A percentile compares a stretch with the other conserved stretches of the same genome.
phyloP scores from a whole-genome alignment of 179 eudicot genomes.

The Spergularia azorica region DNA sequence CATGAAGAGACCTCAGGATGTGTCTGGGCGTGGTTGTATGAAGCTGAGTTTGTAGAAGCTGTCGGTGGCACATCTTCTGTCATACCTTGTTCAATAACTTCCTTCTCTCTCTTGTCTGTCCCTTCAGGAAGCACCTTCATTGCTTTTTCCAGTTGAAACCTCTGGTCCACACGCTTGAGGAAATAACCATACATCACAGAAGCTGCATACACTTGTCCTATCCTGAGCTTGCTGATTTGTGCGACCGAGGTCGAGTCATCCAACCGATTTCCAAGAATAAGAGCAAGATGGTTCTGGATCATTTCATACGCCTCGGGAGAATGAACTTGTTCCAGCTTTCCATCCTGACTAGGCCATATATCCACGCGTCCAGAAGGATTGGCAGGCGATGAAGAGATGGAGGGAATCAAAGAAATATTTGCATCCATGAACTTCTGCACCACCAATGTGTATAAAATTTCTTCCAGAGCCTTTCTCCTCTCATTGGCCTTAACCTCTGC shows the following conservation, averaged over 20 bases:
- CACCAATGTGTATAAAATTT: conserved; percentile 78
- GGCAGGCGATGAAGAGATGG: conserved; percentile 57
- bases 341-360: conserved; percentile 65
- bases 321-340: conserved; percentile 65
- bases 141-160: conserved; percentile 87
- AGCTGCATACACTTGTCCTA: conserved; percentile 98
- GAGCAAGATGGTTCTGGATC: conserved; percentile 87
- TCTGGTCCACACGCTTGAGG: conserved; percentile 85
- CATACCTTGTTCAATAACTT: conserved; percentile 24
- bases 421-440: conserved; percentile 94
- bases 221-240: conserved; percentile 81
- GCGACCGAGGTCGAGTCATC: conserved; percentile 70
- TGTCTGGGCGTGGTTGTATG: conserved; percentile 24
- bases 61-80: conserved; percentile 32
- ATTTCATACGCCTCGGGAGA: conserved; percentile 93
- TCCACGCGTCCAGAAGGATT: conserved; percentile 58
- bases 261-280: conserved; percentile 75
- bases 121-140: conserved; percentile 77
- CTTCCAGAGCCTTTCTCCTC: conserved; percentile 76
- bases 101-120: conserved; percentile 35
- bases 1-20: conserved; percentile 66
- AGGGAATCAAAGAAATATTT: conserved; percentile 67
- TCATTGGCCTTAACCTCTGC: conserved; percentile 93
- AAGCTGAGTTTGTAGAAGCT: conserved; percentile 25
- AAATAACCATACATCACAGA: conserved; percentile 97